These are phyloP conservation scores for Sicyos baderoa DNA, from an alignment of 306 rosid species.

Conservation along the genomic window DNA sequence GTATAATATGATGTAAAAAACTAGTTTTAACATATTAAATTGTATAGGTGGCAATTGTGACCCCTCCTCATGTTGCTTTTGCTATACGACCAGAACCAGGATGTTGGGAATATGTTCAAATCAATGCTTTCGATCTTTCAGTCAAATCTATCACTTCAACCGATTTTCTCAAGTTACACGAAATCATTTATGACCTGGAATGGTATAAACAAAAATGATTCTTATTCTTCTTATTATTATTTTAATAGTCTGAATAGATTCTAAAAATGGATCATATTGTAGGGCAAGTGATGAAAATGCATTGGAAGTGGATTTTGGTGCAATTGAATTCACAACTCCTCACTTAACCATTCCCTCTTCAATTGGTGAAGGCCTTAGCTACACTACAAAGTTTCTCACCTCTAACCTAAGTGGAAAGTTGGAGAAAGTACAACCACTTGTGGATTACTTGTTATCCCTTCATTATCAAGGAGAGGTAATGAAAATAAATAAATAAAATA, in stretches of 20 bases:
- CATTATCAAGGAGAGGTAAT: constrained; percentile 60
- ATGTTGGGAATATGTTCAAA: constrained; percentile 67
- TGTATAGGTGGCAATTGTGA: constrained; percentile 69
- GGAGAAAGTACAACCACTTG: constrained; percentile 59
- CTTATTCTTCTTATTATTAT: not conserved
- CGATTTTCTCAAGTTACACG: constrained; percentile 59
- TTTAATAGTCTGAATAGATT: not conserved
- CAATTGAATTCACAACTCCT: constrained; percentile 56
- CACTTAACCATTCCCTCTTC: constrained; percentile 61
- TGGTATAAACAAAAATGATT: constrained; percentile 35
- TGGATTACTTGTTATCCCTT: constrained; percentile 62
- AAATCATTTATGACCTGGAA: constrained; percentile 45
- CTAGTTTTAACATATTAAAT: not conserved
- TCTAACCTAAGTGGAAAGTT: constrained; percentile 42
- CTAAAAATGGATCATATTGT: constrained; percentile 1
- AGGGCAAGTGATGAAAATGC: constrained; percentile 82
- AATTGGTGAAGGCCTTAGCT: constrained; percentile 65
- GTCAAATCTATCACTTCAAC: constrained; percentile 47
- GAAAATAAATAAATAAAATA: not conserved
- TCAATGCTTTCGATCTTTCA: constrained; percentile 54
- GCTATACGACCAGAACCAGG: constrained; percentile 77
- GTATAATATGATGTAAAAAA: no score
- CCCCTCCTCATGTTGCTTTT: constrained; percentile 76
- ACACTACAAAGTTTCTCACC: constrained; percentile 50
- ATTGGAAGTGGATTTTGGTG: constrained; percentile 76